Base-by-base conservation (phyloP, 2,329 filamentous ascomycete genomes). In the Aspergillus novoparasiticus region DNA sequence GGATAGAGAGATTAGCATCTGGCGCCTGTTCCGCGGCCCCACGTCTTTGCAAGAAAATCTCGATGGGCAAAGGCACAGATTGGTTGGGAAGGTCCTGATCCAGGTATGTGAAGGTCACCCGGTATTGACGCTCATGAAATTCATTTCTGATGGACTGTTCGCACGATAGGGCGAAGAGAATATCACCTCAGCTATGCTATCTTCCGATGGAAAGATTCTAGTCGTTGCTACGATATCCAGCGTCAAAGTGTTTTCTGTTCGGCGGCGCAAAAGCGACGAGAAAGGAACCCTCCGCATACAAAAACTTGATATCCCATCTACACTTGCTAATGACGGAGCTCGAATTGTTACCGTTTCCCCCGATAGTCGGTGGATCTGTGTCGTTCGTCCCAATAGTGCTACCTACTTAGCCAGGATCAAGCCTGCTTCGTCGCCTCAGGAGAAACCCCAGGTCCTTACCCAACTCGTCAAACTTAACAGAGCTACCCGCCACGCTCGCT, bases 1-100 rank as follows among this genome's bases (percentile, higher is more conserved):
- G 93, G 92, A 94, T 68, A 86, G 90, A 61, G 91, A 96, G 75
- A 84, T 98, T 56, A 89, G 90, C 69, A 86, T 99, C 64, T 99
- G 94, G 93, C 86, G 83, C 46, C 79, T 91, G 26, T 74, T 76
- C 39, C 69, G 79, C 75, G 70, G 74, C 71, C 64, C 75, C 83
- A 65, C 87, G 84, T 75, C 85, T 36, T 62, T 72, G 53, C 71
- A 77, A 21, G 81, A 85, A 55, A 74, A 77, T 34, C 73, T 78
- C 3, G 76, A 78, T 50, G 73, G 71, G 12, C 74, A 75, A 64
- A 73, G 72, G 53, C 75, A 78, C 62, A 75, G 68, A 66, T 82
- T 92, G 10, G 83, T 93, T 36, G 90, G 89, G 62, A 90, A 88
- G 61, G 87, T 94, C 28, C 73, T 91, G 69, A 75, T 83, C 56